Evolutionary conservation across 2,329 filamentous ascomycete genomes (phyloP), one percentile per base, ranked within the genome.

Genomic region (Graphilbum fragrans): DNA sequence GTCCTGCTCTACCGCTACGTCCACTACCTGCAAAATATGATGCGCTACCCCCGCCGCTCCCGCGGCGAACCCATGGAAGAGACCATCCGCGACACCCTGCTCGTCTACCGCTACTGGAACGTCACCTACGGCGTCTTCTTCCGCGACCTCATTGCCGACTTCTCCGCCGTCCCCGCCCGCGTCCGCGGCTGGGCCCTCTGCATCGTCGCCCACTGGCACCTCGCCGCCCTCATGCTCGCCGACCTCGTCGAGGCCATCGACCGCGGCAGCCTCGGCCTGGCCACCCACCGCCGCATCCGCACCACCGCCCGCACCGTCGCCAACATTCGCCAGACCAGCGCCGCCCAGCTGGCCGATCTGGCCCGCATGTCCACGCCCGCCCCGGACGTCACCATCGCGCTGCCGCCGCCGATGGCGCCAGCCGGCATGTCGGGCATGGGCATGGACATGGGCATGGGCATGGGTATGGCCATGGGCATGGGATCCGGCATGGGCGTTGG

Each of bases 121-220:
- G 50, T 53, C 19, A 62, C 64, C 0, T 74, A 75, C 46, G 64
- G 63, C 2, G 59, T 59, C 1, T 72, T 77, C 47, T 70, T 74
- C 49, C 53, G 59, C 16, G 69, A 74, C 44, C 66, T 72, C 32
- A 57, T 73, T 12, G 55, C 61, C 3, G 55, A 70, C 44, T 72
- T 74, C 44, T 60, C 68, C 25, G 50, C 54, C 1, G 61, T 77
- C 1, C 70, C 72, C 2, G 51, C 65, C 11, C 68, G 68, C 14
- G 64, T 77, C 5, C 72, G 74, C 49, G 72, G 72, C 34, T 78
- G 74, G 74, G 77, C 75, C 45, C 63, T 74, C 14, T 69, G 72
- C 40, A 63, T 78, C 20, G 59, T 66, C 0, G 69, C 67, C 0
- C 74, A 77, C 47, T 78, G 72, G 67, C 69, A 76, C 47, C 64